These are phyloP conservation scores for Elaeis oleifera DNA, from an alignment of 202 grass and related monocot genomes.

Conservation along the genomic window DNA sequence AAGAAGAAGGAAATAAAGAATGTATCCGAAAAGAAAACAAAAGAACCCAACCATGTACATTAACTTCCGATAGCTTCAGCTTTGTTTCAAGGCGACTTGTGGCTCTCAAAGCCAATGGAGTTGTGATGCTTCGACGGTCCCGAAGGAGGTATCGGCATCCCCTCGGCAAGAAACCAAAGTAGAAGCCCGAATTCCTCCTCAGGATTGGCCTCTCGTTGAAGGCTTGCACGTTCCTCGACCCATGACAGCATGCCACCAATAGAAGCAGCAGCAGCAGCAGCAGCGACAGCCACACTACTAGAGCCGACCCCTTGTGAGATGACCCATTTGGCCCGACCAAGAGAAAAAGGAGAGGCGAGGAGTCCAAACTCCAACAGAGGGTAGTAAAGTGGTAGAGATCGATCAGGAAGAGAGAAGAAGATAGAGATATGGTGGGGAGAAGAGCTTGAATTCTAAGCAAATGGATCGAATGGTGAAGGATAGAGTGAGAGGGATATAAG, in stretches of 20 bases:
- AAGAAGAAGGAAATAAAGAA: constrained; percentile 9
- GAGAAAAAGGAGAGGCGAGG: too few species aligned
- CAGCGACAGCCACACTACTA: constrained; percentile 4
- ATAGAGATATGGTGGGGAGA: constrained; percentile 11
- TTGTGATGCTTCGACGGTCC: constrained; percentile 68
- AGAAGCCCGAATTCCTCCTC: constrained; percentile 27
- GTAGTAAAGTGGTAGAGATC: not conserved
- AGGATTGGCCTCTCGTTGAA: constrained; percentile 42
- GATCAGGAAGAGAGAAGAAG: not conserved
- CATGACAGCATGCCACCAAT: constrained; percentile 33
- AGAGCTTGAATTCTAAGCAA: constrained; percentile 23
- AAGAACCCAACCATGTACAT: constrained; percentile 7
- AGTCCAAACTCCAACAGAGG: too few species aligned
- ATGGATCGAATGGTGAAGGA: constrained; percentile 14
- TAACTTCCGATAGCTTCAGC: not conserved
- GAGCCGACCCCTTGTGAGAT: not conserved
- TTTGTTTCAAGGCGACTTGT: constrained; percentile 34
- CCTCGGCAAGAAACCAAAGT: constrained; percentile 64
- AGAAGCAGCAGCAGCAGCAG: constrained; percentile 35
- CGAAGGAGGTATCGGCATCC: constrained; percentile 33
- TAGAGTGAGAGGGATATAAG: not conserved
- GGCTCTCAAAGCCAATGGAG: constrained; percentile 58
- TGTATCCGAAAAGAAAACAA: not conserved
- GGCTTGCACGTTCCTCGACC: constrained; percentile 48
- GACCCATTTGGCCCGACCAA: constrained; percentile 9